Percentiles rank a stretch among this genome's conserved stretches.
Evolutionary conservation across 2,329 filamentous ascomycete species (phyloP).

Genomic region (Phoma sp.): DNA sequence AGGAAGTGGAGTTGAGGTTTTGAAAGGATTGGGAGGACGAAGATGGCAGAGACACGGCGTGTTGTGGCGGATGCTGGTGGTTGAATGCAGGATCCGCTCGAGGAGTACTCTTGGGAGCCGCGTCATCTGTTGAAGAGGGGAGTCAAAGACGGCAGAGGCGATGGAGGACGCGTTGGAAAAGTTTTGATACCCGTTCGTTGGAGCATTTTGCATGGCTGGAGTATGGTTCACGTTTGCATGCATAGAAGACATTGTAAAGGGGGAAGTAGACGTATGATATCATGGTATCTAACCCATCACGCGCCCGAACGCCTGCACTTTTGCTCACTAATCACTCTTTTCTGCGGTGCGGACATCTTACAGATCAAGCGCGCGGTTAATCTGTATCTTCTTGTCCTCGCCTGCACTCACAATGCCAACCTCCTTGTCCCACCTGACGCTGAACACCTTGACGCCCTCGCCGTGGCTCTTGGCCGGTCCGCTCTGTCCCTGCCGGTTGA

Average conservation of each 20-base stretch:
- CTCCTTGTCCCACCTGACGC: constrained; percentile 81
- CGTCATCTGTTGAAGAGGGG: too few relatives aligned
- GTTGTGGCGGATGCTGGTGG: too few relatives aligned
- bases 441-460: constrained; percentile 88
- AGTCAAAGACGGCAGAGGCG: not conserved
- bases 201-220: constrained; percentile 6
- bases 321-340: constrained; percentile 2
- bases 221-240: not conserved
- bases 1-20: not conserved
- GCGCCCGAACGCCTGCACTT: constrained; percentile 24
- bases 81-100: too few relatives aligned
- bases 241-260: not conserved
- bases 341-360: not conserved
- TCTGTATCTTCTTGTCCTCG: constrained; percentile 93
- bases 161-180: constrained; percentile 4
- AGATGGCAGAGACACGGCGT: not conserved
- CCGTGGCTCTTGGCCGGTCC: constrained; percentile 66
- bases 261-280: constrained; percentile 9
- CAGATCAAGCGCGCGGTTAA: constrained; percentile 63
- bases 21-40: not conserved
- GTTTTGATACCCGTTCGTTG: constrained; percentile 36
- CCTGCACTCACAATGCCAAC: constrained; percentile 90
- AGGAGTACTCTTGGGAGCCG: too few relatives aligned
- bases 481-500: constrained; percentile 74
- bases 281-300: constrained; percentile 25